Percentiles rank a stretch among this genome's conserved stretches.
These are phyloP conservation scores for Crucihimalaya himalaica DNA, from an alignment of 345 rosid genomes.

Conservation along the genomic window DNA sequence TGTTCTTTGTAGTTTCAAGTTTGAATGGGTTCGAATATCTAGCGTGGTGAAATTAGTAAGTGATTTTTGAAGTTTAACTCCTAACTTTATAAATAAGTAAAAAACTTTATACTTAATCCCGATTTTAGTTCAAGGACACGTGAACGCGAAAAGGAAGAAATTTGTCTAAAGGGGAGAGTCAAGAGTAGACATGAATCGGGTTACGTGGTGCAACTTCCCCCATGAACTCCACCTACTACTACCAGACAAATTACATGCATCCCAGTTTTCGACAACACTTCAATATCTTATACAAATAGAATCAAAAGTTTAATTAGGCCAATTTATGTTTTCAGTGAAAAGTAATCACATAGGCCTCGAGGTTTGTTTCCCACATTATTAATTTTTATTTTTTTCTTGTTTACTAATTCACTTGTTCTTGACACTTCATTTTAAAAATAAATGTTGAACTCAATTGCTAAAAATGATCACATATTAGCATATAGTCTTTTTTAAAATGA, in stretches of 20 bases:
- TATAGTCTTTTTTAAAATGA: neutral
- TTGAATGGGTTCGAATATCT: too few relatives aligned
- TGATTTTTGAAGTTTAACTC: too few relatives aligned
- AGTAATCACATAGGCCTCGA: neutral
- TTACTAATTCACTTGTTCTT: neutral
- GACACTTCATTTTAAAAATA: neutral
- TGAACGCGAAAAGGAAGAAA: conserved; percentile 10
- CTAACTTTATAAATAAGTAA: too few relatives aligned
- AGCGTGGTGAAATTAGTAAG: too few relatives aligned
- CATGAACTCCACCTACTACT: conserved; percentile 33
- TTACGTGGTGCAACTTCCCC: conserved; percentile 29
- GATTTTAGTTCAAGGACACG: conserved; percentile 23
- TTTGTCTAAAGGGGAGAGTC: neutral
- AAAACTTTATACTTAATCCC: neutral
- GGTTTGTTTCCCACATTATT: neutral
- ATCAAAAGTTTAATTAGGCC: neutral
- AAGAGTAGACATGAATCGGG: conserved; percentile 10
- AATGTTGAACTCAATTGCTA: neutral
- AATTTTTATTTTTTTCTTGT: neutral
- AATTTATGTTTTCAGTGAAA: neutral
- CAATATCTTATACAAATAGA: neutral
- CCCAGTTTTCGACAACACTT: conserved; percentile 5
- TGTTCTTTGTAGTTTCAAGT: too few relatives aligned
- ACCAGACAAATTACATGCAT: conserved; percentile 28
- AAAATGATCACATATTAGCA: neutral